Conservation (phyloP, 208 protist genomes). For the Leishmania martiniquensis region DNA sequence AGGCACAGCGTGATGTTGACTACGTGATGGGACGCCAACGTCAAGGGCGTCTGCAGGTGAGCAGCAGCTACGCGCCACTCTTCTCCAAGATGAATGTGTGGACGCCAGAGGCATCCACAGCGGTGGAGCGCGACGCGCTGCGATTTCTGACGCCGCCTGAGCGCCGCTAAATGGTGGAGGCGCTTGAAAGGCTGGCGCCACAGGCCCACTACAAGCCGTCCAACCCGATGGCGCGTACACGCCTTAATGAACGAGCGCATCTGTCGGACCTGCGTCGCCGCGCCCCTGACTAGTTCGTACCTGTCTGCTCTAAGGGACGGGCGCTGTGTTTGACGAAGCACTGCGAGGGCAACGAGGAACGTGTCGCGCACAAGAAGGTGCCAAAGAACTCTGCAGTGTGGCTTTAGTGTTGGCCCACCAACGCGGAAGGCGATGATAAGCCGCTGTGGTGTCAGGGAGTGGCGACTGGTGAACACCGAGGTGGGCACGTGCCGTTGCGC, state of each 20-base stretch:
- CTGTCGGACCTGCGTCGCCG: slow-evolving; percentile 47
- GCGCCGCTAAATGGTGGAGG: slow-evolving; percentile 24
- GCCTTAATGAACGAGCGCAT: slow-evolving; percentile 31
- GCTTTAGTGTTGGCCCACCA: not conserved
- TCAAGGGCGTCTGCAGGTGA: slow-evolving; percentile 17
- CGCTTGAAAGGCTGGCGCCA: slow-evolving; percentile 29
- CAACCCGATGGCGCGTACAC: slow-evolving; percentile 26
- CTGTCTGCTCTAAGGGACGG: slow-evolving; percentile 24
- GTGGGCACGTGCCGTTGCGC: not conserved
- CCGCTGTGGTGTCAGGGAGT: not conserved
- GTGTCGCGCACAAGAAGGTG: slow-evolving; percentile 13
- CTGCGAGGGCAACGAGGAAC: slow-evolving; percentile 24
- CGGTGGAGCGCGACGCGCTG: slow-evolving; percentile 27
- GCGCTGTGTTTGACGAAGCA: slow-evolving; percentile 12
- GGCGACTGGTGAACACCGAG: not conserved
- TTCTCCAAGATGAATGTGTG: slow-evolving; percentile 29
- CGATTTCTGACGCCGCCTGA: slow-evolving; percentile 36
- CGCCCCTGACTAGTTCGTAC: slow-evolving; percentile 37
- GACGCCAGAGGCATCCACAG: slow-evolving; percentile 2
- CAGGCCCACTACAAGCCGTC: slow-evolving; percentile 29
- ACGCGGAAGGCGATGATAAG: not conserved
- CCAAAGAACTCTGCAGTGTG: not conserved
- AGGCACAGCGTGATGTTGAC: slow-evolving; percentile 36
- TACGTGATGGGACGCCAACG: slow-evolving; percentile 11
- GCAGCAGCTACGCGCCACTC: slow-evolving; percentile 52